phyloP scores from a whole-genome alignment of 2,329 filamentous ascomycete genomes.

The Pseudogymnoascus verrucosus region DNA sequence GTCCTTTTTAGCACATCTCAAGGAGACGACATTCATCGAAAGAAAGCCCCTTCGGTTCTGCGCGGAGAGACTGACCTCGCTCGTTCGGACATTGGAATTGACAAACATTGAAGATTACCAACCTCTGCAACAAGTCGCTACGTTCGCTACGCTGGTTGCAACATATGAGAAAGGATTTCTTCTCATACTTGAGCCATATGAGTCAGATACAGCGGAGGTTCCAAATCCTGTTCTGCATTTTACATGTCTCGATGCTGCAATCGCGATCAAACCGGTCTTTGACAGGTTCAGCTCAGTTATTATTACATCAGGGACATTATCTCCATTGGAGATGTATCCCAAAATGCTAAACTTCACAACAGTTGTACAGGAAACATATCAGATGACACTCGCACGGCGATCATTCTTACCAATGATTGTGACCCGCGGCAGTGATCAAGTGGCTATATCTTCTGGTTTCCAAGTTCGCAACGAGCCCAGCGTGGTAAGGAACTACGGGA shows the following conservation, averaged over 20 bases:
- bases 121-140: slow-evolving; percentile 92
- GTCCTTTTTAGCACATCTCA: slow-evolving; percentile 86
- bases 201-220: slow-evolving; percentile 90
- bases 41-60: slow-evolving; percentile 93
- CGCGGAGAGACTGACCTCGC: slow-evolving; percentile 84
- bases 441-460: slow-evolving; percentile 86
- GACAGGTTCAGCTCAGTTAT: slow-evolving; percentile 97
- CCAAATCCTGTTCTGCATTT: slow-evolving; percentile 97
- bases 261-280: slow-evolving; percentile 95
- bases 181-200: slow-evolving; percentile 93
- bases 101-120: slow-evolving; percentile 98
- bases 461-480: slow-evolving; percentile 92
- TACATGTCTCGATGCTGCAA: slow-evolving; percentile 91
- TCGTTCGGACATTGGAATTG: slow-evolving; percentile 89
- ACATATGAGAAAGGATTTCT: slow-evolving; percentile 97
- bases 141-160: slow-evolving; percentile 89
- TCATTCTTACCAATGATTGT: slow-evolving; percentile 99
- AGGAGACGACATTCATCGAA: slow-evolving; percentile 95
- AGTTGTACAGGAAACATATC: slow-evolving; percentile 93
- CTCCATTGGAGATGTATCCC: slow-evolving; percentile 95
- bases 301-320: slow-evolving; percentile 95
- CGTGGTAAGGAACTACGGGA: slow-evolving; percentile 96
- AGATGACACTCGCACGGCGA: slow-evolving; percentile 85
- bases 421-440: slow-evolving; percentile 88
- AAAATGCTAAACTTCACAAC: slow-evolving; percentile 94